phyloP scores from a whole-genome alignment of 1,139 yeast genomes.

The Diutina catenulata region DNA sequence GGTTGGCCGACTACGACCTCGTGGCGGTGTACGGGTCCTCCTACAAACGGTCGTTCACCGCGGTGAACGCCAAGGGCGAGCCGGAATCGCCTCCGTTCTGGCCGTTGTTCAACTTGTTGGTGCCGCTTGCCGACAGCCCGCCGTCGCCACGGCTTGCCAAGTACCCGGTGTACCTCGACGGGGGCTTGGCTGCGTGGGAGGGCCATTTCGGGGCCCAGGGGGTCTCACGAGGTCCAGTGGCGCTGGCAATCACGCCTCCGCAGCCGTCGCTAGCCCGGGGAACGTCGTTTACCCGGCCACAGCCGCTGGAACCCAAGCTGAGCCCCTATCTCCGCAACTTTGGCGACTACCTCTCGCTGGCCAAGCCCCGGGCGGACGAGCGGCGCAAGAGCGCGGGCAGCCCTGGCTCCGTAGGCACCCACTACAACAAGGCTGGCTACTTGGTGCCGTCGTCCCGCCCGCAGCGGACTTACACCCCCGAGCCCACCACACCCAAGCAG shows the following conservation, averaged over 20 bases:
- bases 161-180: background rate
- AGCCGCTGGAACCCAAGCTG: background rate
- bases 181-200: background rate
- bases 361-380: background rate
- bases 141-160: background rate
- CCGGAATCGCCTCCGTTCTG: background rate
- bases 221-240: background rate
- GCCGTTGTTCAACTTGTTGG: background rate
- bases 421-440: too few species aligned
- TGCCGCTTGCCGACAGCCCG: too few species aligned
- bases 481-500: constrained; percentile 3
- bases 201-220: background rate
- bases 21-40: constrained; percentile 39
- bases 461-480: too few species aligned
- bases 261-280: background rate
- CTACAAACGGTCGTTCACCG: constrained; percentile 7
- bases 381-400: background rate
- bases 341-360: constrained; percentile 2
- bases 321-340: background rate
- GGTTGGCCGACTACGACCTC: constrained; percentile 43
- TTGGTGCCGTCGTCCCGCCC: too few species aligned
- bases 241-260: background rate
- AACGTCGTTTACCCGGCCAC: background rate
- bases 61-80: background rate
- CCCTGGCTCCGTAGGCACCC: too few species aligned